Conservation (phyloP, 2,329 filamentous ascomycete genomes). For the Fusarium chuoi region DNA sequence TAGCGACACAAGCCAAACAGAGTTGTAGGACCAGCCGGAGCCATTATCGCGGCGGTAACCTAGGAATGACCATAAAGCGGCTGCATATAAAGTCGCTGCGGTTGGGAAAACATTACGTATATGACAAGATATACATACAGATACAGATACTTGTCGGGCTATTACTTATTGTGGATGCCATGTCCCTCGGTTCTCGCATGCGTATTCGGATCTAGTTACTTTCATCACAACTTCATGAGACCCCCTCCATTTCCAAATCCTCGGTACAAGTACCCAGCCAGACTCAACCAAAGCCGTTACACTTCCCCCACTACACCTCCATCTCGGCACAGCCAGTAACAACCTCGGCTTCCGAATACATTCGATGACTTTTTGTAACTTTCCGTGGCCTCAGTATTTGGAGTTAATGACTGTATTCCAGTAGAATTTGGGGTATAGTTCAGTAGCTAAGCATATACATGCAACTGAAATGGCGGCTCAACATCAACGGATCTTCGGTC, state of each 20-base stretch:
- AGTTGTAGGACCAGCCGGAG: neutral
- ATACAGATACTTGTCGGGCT: neutral
- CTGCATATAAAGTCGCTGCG: neutral
- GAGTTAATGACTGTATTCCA: neutral
- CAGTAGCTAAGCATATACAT: neutral
- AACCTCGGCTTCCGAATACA: slow-evolving; percentile 35
- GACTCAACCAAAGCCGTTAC: slow-evolving; percentile 19
- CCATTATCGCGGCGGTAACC: neutral
- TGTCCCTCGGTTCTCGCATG: slow-evolving; percentile 25
- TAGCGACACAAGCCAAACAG: neutral
- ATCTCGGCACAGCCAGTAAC: slow-evolving; percentile 32
- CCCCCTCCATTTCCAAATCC: slow-evolving; percentile 34
- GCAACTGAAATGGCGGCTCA: slow-evolving; percentile 17
- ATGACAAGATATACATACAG: neutral
- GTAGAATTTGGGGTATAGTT: neutral
- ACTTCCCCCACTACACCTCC: slow-evolving; percentile 18
- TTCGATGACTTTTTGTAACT: neutral
- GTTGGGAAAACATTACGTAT: neutral
- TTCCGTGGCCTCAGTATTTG: neutral
- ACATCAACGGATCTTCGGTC: slow-evolving; percentile 14
- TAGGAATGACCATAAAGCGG: neutral
- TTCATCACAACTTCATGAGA: slow-evolving; percentile 6
- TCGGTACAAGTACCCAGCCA: slow-evolving; percentile 19
- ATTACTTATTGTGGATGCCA: neutral
- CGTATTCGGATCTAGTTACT: slow-evolving; percentile 8